Conservation (phyloP, 1,139 yeast species). For the Yamadazyma spencermartinsiae region DNA sequence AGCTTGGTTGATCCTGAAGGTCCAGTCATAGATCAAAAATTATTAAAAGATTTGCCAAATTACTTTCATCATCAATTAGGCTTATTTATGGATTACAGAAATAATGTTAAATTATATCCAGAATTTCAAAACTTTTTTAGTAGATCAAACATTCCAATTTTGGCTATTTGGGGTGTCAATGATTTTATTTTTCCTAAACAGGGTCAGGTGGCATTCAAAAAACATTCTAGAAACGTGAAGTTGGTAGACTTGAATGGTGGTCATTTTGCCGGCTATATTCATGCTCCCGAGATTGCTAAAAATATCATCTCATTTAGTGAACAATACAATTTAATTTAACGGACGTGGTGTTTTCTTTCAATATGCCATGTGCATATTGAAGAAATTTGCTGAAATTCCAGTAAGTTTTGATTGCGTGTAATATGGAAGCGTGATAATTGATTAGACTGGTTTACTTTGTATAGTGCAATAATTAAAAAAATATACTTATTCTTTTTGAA, state of each 20-base stretch:
- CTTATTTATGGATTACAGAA: constrained; percentile 35
- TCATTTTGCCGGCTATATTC: constrained; percentile 40
- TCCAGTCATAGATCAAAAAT: constrained; percentile 28
- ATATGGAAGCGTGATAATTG: too few species aligned
- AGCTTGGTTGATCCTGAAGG: constrained; percentile 30
- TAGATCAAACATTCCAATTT: constrained; percentile 32
- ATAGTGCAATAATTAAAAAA: too few species aligned
- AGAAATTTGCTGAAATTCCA: too few species aligned
- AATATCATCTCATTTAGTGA: constrained; percentile 17
- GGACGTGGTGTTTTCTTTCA: too few species aligned
- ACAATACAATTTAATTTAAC: too few species aligned
- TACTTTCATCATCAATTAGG: constrained; percentile 29
- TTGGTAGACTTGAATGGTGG: constrained; percentile 32
- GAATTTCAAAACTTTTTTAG: constrained; percentile 36
- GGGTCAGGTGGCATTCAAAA: constrained; percentile 39
- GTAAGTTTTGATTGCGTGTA: too few species aligned
- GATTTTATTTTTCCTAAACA: constrained; percentile 32
- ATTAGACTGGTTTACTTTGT: too few species aligned
- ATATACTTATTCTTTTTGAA: too few species aligned
- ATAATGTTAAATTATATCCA: constrained; percentile 34
- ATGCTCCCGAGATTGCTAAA: constrained; percentile 27
- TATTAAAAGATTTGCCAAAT: constrained; percentile 23
- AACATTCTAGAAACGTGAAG: constrained; percentile 28
- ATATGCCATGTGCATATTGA: too few species aligned
- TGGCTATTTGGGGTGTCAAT: constrained; percentile 45